Evolutionary conservation across 805 yeast genomes (phyloP), one percentile per base, ranked within the genome.

Genomic region (Candida ulmi): DNA sequence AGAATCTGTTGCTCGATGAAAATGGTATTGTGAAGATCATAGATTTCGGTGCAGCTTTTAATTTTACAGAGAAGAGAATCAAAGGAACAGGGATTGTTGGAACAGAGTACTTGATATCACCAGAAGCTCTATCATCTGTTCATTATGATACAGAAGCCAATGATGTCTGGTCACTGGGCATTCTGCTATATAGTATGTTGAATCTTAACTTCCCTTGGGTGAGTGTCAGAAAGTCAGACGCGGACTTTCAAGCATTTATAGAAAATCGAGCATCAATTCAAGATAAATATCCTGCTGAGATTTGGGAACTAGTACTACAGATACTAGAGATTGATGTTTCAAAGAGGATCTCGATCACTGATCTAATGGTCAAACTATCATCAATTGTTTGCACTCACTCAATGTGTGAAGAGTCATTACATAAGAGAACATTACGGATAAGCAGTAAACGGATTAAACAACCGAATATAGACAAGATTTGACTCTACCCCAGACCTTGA

Each of bases 141-240:
- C 76, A 78, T 28, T 88, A 88, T 57, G 78, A 78, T 27, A 96
- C 96, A 1, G 71, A 72, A 43, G 78, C 80, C 42, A 79, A 80
- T 5, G 99, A 91, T 59, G 79, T 86, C 8, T 91, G 98, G 99
- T 77, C 95, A 0, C 60, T 91, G 45, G 98, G 96, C 0, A 75
- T 93, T 8, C 82, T 91, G 13, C 63, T 90, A 5, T 91, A 82
- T 56, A 88, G 96, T 0, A 72, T 91, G 74, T 52, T 86, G 0
- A 74, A 80, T 36, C 39, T 43, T 15, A 46, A 44, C n/a, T 66
- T 63, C 30, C 78, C 78, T 3, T 77, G 83, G 83, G 61, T 57
- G 36, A 44, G 55, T 15, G 78, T 81, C 0, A 51, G 51, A 21
- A 45, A 48, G 17, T 51, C 60, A 19, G 71, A 68, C 37, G 33